Evolutionary conservation across 1,284 basidiomycete genomes (phyloP).

Genomic region (Takashimella koratensis): DNA sequence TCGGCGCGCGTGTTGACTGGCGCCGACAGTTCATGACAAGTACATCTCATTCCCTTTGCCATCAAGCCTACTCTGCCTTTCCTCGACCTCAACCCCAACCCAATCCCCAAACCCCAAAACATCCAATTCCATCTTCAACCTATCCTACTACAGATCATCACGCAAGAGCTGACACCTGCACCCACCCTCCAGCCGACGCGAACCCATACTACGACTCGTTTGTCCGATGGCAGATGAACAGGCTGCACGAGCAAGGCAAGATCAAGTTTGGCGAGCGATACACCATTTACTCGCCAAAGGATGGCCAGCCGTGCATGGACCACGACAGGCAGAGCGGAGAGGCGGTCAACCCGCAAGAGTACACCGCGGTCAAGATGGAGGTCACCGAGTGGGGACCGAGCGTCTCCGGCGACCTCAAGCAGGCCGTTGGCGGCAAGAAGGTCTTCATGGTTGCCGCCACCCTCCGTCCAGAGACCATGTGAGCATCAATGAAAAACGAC

Average conservation of each 20-base stretch:
- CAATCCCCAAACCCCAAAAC: background rate
- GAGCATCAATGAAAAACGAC: slow-evolving; percentile 32
- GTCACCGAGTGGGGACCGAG: slow-evolving; percentile 70
- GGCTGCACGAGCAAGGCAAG: slow-evolving; percentile 76
- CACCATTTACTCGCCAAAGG: slow-evolving; percentile 99
- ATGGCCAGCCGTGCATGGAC: slow-evolving; percentile 99
- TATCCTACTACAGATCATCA: background rate
- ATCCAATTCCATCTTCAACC: no score
- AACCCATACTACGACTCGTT: slow-evolving; percentile 98
- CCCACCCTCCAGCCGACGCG: slow-evolving; percentile 58
- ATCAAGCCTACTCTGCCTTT: background rate
- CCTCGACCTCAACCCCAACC: background rate
- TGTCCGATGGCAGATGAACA: slow-evolving; percentile 98
- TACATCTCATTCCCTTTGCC: slow-evolving; percentile 13
- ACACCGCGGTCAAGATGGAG: slow-evolving; percentile 93
- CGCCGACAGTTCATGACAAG: slow-evolving; percentile 85
- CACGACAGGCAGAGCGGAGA: slow-evolving; percentile 97
- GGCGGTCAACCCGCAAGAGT: slow-evolving; percentile 92
- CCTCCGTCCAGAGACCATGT: slow-evolving; percentile 96
- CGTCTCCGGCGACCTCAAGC: slow-evolving; percentile 61
- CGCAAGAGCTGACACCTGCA: slow-evolving; percentile 10
- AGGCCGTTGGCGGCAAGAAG: slow-evolving; percentile 67
- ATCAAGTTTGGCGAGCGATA: slow-evolving; percentile 99
- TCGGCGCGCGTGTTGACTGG: slow-evolving; percentile 98
- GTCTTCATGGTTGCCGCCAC: slow-evolving; percentile 94